Evolutionary conservation across 768 basidiomycete genomes (phyloP).

Genomic region (Leccinum variicolor): DNA sequence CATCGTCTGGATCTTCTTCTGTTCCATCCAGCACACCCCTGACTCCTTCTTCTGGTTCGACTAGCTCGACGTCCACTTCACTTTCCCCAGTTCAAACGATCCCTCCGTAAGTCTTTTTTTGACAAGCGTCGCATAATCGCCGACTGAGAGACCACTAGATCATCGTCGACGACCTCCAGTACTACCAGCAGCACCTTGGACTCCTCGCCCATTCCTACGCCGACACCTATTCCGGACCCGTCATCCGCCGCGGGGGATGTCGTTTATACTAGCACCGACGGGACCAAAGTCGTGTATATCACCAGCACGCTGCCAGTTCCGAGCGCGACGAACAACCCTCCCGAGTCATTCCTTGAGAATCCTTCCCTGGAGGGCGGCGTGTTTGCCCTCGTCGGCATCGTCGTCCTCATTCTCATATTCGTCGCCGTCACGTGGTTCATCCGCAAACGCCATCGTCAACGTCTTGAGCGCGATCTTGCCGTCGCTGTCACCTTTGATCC

Average conservation of each 20-base stretch:
- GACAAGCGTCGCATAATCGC: neutral
- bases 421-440: constrained; percentile 43
- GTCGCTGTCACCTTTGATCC: constrained; percentile 56
- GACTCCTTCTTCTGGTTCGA: constrained; percentile 26
- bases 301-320: constrained; percentile 29
- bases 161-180: constrained; percentile 9
- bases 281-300: constrained; percentile 28
- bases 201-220: constrained; percentile 4
- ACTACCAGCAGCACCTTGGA: constrained; percentile 9
- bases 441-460: constrained; percentile 45
- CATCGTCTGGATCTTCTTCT: constrained; percentile 20
- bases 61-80: constrained; percentile 21
- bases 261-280: constrained; percentile 24
- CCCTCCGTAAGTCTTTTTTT: constrained; percentile 19
- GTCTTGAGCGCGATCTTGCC: constrained; percentile 31
- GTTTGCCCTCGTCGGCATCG: constrained; percentile 50
- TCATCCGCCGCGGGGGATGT: constrained; percentile 12
- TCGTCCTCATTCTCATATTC: constrained; percentile 45
- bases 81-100: constrained; percentile 1
- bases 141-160: constrained; percentile 5
- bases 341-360: constrained; percentile 57
- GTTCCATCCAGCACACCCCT: constrained; percentile 15
- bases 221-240: constrained; percentile 19
- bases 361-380: constrained; percentile 60
- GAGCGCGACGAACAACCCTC: constrained; percentile 18